Base-by-base conservation (phyloP, 208 protist species). In the Phytomonas sp. region DNA sequence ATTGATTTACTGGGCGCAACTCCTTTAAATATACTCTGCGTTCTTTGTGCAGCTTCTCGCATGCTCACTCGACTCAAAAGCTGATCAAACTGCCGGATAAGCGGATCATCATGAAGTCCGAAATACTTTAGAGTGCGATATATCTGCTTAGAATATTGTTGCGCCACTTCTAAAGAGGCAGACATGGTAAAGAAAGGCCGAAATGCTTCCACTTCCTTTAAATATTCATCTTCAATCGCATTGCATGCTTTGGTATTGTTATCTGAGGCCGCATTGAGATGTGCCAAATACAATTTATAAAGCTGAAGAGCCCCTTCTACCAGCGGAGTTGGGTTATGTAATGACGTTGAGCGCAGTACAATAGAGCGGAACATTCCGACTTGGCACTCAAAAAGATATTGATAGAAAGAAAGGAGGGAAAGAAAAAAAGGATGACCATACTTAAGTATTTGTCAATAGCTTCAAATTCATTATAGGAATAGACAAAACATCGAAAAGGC, bases 111-210 rank as follows among this genome's bases (percentile, higher is more conserved):
- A 30, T 83, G 65, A 63, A 92, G 75, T 56, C 72, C 80, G 72
- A 95, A 95, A 76, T 95, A 90, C 29, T 74, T 74, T 36, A 95
- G 76, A 10, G 90, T 83, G 61, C 70, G 66, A 74, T 89, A 84
- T 40, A 93, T 49, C 52, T 81, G 84, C 66, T 79, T 82, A 0
- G 87, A 85, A 77, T 95, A 95, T 59, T 81, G 72, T 64, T 83
- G 80, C 70, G 86, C 79, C 33, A 89, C 82, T 63, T 82, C 77
- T 7, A 92, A 73, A 29, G 85, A 88, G 29, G 87, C 85, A 60
- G 87, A 73, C 73, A 93, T 80, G 4, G 90, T 93, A 69, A 95
- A 95, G 70, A 76, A 86, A 6, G 90, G 86, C 16, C 90, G 81
- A 70, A 93, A 89, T 61, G 78, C 60, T 70, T 95, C 87, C 56